Base-by-base conservation (phyloP, 352 stramenopile genomes). In the Phytophthora pseudosyringae region DNA sequence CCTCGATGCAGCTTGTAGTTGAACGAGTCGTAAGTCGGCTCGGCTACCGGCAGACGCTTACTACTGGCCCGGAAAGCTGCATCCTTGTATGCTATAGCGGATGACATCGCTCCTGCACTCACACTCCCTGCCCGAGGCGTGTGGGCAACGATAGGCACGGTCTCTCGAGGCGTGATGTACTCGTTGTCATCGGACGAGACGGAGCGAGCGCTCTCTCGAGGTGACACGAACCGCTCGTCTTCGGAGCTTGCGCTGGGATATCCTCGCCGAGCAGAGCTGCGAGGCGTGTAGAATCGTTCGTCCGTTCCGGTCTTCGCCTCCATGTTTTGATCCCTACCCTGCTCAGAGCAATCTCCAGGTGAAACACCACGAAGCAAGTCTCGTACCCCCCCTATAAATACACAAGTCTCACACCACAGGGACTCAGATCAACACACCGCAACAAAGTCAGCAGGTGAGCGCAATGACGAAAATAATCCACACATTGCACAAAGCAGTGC, bases 171-270 rank as follows among this genome's bases (percentile, higher is more conserved):
- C 16, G 83, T 89, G 21, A 45, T 48, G 47, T 82, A 89, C 16
- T 88, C 77, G 52, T 75, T 83, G 21, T 90, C 83, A 59, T 92
- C 79, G 0, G 82, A 92, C 5, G 79, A 88, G 5, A 84, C 73
- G 3, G 79, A 90, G 11, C 83, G 75, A 44, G 83, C 81, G 49
- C 72, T 87, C 16, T 69, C 78, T 32, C 81, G 78, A 29, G 83
- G 70, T 6, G 81, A 89, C 39, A 73, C 52, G 40, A 90, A 90
- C 9, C 83, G 80, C 29, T 88, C 81, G 33, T 89, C 79, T 39
- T 90, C 79, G 1, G 77, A 89, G n/a, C 69, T 62, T 8, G 33
- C 51, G 32, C 79, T 88, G 7, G 77, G 81, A 52, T 89, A 86
- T 21, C 80, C 80, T 35, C 78, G 75, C 12, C 79, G 68, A 31